Evolutionary conservation across 129 eudicot species (phyloP).

Genomic region (Sambucus nigra): DNA sequence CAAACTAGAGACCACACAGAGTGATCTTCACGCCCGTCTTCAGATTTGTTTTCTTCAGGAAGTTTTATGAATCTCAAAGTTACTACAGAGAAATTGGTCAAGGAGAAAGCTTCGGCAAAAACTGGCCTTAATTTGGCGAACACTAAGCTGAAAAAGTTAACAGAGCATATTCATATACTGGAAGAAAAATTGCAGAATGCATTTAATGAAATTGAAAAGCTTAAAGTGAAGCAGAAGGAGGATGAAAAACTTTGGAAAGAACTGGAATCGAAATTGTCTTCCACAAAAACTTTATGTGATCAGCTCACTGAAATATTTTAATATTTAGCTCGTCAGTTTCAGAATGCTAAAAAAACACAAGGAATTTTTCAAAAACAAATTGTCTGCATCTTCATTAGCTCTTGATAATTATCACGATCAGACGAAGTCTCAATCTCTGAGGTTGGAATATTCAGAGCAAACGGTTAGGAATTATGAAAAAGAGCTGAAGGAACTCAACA

Average conservation of each 20-base stretch:
- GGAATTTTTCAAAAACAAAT: slow-evolving; percentile 39
- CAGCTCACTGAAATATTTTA: slow-evolving; percentile 79
- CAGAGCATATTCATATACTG: slow-evolving; percentile 53
- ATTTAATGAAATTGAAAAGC: slow-evolving; percentile 83
- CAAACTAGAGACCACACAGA: too few relatives aligned
- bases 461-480: slow-evolving; percentile 47
- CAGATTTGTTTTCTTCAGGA: slow-evolving; percentile 57
- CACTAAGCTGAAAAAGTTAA: slow-evolving; percentile 62
- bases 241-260: slow-evolving; percentile 94
- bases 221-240: slow-evolving; percentile 80
- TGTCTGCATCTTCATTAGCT: slow-evolving; percentile 54
- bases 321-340: slow-evolving; percentile 68
- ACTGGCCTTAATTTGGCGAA: slow-evolving; percentile 90
- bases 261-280: slow-evolving; percentile 80
- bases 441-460: slow-evolving; percentile 66
- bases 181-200: slow-evolving; percentile 82
- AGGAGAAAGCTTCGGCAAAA: slow-evolving; percentile 84
- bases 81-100: slow-evolving; percentile 93
- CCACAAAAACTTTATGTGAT: slow-evolving; percentile 77
- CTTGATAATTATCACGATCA: slow-evolving; percentile 57
- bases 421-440: slow-evolving; percentile 58
- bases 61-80: slow-evolving; percentile 82
- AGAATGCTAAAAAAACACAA: slow-evolving; percentile 85
- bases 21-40: slow-evolving; percentile 42
- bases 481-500: slow-evolving; percentile 52